Evolutionary conservation across 345 rosid genomes (phyloP), one percentile per base, ranked within the genome.

Genomic region (Erysimum cheiranthoides): DNA sequence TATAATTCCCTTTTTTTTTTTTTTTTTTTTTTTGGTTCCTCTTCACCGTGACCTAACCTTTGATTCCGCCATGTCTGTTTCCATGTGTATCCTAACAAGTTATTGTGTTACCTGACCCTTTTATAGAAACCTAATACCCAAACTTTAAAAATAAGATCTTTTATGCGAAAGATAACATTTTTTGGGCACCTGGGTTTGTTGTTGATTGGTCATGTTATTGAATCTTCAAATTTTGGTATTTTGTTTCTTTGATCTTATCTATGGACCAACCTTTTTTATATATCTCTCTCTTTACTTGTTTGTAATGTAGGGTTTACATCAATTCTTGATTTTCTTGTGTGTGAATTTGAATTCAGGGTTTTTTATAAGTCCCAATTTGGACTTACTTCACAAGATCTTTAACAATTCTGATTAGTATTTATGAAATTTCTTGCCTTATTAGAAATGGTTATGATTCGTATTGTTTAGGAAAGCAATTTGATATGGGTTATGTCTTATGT

Each of bases 1-100:
- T 59, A 66, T 73, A 25, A 25, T 39, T 54, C 25, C 25, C 7
- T 54, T 36, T 32, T 31, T 45, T 68, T 66, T 74, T 30, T 25
- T 31, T 58, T 39, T 27, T 60, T 62, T 45, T 58, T 34, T 30
- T 38, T 75, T 53, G 58, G 80, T 70, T 76, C 61, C 40, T 78
- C 73, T 73, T 78, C 25, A 21, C 71, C 70, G 78, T 78, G 78
- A 78, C 81, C 81, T 78, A 78, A 59, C 78, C 74, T 60, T 77
- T 73, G 78, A 66, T 78, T 78, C 81, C 74, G 78, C 81, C 81
- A 78, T 78, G 78, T n/a, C 53, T 78, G 81, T 66, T 71, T 72
- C 40, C 67, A 77, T 78, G 77, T 66, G 28, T 71, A 34, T 77
- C 73, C 76, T 71, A 71, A 77, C 80, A 70, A 70, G 61, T 77